A percentile compares a stretch with the other conserved stretches of the same genome.
Conservation (phyloP, 2,329 filamentous ascomycete species). For the Orbilia ellipsospora region DNA sequence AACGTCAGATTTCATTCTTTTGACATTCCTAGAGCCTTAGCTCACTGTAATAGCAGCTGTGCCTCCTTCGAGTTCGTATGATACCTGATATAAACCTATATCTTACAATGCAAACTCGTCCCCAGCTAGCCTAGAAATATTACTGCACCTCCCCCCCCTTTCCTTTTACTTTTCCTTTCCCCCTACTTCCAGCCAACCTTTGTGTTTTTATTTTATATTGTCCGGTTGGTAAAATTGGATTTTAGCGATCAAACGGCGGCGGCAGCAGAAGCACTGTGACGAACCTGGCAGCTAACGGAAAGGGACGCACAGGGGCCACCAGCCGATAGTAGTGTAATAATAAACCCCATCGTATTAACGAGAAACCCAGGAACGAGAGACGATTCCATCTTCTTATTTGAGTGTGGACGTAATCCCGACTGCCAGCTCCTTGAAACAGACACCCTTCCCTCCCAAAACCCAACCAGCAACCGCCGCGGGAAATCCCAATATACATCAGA, state of each 20-base stretch:
- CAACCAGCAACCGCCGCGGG: background rate
- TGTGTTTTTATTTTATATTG: background rate
- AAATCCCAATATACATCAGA: background rate
- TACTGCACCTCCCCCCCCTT: background rate
- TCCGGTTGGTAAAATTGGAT: slow-evolving; percentile 19
- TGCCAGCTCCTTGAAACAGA: slow-evolving; percentile 41
- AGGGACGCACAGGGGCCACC: slow-evolving; percentile 23
- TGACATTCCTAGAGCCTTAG: background rate
- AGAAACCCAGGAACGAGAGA: slow-evolving; percentile 18
- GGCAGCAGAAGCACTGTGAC: slow-evolving; percentile 5
- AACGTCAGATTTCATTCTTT: background rate
- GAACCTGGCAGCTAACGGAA: slow-evolving; percentile 27
- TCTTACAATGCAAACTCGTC: no score
- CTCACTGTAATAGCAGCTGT: background rate
- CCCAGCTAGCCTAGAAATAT: background rate
- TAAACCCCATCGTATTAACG: slow-evolving; percentile 1
- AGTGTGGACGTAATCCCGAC: slow-evolving; percentile 29
- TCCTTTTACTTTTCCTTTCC: background rate
- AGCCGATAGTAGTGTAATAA: background rate
- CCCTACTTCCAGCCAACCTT: background rate
- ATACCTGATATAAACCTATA: no score
- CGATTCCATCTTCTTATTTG: background rate
- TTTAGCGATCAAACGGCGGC: slow-evolving; percentile 30
- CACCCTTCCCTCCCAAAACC: slow-evolving; percentile 27
- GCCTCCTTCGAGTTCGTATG: no score